Conservation (phyloP, 169 alveolate genomes). For the Cryptosporidium ryanae region DNA sequence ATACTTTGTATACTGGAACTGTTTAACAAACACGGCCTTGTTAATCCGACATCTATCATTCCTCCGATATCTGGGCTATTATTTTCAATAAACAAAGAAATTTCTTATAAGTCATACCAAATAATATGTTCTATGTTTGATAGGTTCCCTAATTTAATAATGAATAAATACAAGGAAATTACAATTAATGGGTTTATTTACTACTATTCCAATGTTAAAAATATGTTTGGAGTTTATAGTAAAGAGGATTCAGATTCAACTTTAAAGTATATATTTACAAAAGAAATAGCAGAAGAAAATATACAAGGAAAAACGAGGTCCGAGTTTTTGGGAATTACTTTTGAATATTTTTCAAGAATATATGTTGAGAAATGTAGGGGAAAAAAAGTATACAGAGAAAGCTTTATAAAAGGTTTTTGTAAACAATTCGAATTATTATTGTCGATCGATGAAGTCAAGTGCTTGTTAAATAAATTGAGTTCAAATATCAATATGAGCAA, state of each 20-base stretch:
- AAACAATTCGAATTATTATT: conserved; percentile 39
- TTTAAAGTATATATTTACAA: conserved; percentile 6
- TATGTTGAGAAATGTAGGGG: conserved; percentile 59
- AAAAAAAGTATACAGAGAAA: conserved; percentile 38
- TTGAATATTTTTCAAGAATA: conserved; percentile 38
- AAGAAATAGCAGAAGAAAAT: conserved; percentile 16
- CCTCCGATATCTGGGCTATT: conserved; percentile 59
- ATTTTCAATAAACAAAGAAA: conserved; percentile 51
- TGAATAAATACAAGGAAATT: conserved; percentile 60
- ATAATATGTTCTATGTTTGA: conserved; percentile 45
- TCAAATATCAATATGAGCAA: not conserved
- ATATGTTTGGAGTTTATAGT: conserved; percentile 19
- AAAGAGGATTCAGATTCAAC: not conserved
- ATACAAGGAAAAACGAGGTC: conserved; percentile 22
- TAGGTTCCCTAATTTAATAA: conserved; percentile 49
- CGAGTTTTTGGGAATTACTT: conserved; percentile 16
- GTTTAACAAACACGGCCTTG: conserved; percentile 65
- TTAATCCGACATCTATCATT: conserved; percentile 71
- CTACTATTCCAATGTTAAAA: conserved; percentile 10
- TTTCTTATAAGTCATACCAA: conserved; percentile 44
- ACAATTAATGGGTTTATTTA: conserved; percentile 48
- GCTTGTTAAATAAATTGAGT: conserved; percentile 10
- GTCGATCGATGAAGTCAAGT: conserved; percentile 14
- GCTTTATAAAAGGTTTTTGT: conserved; percentile 51
- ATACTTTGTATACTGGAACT: conserved; percentile 63